Percentiles rank a stretch among this genome's conserved stretches.
Conservation (phyloP, 805 yeast genomes). For the Clavispora vitiphila region DNA sequence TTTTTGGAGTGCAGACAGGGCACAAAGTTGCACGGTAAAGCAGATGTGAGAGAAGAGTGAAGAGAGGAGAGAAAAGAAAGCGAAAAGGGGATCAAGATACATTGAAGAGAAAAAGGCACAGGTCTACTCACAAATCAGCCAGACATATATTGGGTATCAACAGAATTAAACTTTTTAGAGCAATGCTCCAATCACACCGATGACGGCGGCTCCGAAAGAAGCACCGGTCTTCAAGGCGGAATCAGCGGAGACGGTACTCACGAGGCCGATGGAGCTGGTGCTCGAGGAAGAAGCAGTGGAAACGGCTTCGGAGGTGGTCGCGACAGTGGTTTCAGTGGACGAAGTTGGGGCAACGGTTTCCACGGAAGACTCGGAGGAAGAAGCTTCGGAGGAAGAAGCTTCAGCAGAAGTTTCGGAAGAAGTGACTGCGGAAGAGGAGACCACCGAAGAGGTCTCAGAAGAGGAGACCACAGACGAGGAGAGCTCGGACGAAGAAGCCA, state of each 20-base stretch:
- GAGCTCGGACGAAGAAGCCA: slow-evolving; percentile 17
- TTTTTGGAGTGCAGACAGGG: too few relatives aligned
- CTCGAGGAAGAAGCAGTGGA: slow-evolving; percentile 9
- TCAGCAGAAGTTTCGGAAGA: slow-evolving; percentile 5
- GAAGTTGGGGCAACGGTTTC: slow-evolving; percentile 4
- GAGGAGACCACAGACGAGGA: slow-evolving; percentile 20
- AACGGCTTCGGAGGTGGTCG: too few relatives aligned
- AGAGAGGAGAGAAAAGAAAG: too few relatives aligned
- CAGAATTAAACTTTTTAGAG: slow-evolving; percentile 8
- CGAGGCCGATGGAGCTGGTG: slow-evolving; percentile 14
- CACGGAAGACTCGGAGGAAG: slow-evolving; percentile 7
- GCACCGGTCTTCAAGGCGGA: slow-evolving; percentile 22
- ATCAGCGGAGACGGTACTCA: slow-evolving; percentile 14
- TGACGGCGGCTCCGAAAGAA: slow-evolving; percentile 33
- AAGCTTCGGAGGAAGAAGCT: slow-evolving; percentile 6
- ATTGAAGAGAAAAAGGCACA: too few relatives aligned
- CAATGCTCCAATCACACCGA: slow-evolving; percentile 37
- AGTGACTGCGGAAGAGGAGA: slow-evolving; percentile 15
- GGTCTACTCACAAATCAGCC: too few relatives aligned
- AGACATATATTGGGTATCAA: neutral
- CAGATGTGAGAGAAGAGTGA: too few relatives aligned
- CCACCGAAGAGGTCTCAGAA: slow-evolving; percentile 15
- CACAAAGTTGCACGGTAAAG: too few relatives aligned
- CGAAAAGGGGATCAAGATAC: too few relatives aligned
- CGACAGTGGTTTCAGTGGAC: too few relatives aligned